Evolutionary conservation across 345 rosid species (phyloP).

Genomic region (Mangifera indica): DNA sequence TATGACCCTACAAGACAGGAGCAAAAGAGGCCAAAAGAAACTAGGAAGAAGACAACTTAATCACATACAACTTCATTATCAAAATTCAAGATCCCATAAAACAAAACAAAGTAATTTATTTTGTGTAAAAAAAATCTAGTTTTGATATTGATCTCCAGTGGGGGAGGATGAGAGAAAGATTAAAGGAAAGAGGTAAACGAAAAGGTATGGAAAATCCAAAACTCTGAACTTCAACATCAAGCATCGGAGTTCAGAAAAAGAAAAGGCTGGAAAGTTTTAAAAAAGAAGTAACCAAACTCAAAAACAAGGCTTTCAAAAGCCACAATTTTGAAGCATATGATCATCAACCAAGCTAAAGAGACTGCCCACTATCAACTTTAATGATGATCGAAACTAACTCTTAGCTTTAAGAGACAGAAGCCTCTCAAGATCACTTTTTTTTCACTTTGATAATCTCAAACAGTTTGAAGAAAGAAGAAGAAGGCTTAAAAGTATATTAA

Average conservation of each 20-base stretch:
- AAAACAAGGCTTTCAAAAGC: constrained; percentile 28
- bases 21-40: constrained; percentile 13
- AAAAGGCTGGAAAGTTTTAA: constrained; percentile 38
- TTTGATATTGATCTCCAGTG: not conserved
- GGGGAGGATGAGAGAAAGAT: constrained; percentile 5
- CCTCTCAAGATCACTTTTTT: not conserved
- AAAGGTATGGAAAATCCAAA: too few relatives aligned
- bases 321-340: constrained; percentile 28
- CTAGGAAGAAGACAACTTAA: constrained; percentile 45
- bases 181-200: not conserved
- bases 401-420: constrained; percentile 10
- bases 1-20: constrained; percentile 33
- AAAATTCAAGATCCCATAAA: constrained; percentile 28
- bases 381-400: constrained; percentile 19
- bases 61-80: constrained; percentile 33
- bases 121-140: constrained; percentile 1
- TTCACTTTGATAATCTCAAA: not conserved
- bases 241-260: constrained; percentile 38
- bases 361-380: constrained; percentile 15
- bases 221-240: constrained; percentile 47
- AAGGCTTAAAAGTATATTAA: not conserved
- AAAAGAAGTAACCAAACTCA: constrained; percentile 34
- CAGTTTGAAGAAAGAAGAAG: not conserved
- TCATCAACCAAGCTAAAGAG: constrained; percentile 13
- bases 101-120: constrained; percentile 17